Conservation (phyloP, 331 rosid genomes). For the Phaseolus coccineus region DNA sequence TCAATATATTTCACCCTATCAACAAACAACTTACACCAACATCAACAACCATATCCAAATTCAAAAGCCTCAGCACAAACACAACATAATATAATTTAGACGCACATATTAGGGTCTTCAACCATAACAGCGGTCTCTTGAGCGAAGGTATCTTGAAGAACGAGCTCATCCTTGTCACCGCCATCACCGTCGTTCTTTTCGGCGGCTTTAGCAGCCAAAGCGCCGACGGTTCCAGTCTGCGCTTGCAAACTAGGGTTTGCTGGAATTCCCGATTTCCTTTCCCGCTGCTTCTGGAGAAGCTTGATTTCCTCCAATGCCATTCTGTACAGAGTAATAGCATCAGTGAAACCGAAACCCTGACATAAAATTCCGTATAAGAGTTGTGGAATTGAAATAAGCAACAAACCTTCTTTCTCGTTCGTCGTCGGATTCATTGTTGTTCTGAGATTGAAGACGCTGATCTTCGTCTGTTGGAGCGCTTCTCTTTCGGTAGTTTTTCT, state of each 20-base stretch:
- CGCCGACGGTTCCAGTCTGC: constrained; percentile 40
- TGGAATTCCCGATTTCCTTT: constrained; percentile 82
- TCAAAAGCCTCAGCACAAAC: constrained; percentile 12
- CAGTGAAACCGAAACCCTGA: constrained; percentile 35
- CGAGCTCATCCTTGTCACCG: constrained; percentile 86
- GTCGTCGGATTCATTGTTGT: constrained; percentile 57
- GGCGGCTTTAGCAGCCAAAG: constrained; percentile 42
- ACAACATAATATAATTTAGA: constrained; percentile 28
- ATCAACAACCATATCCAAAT: constrained; percentile 22
- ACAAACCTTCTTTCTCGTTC: constrained; percentile 73
- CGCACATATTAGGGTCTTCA: constrained; percentile 96
- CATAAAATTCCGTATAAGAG: not conserved
- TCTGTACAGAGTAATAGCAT: constrained; percentile 43
- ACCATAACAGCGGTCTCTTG: constrained; percentile 90
- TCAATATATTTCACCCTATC: constrained; percentile 80
- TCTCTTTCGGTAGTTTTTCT: constrained; percentile 72
- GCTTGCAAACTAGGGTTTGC: constrained; percentile 55
- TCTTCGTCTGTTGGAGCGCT: constrained; percentile 46
- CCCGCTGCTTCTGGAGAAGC: constrained; percentile 92
- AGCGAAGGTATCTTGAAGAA: constrained; percentile 90
- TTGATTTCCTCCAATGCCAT: constrained; percentile 90
- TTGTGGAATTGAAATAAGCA: not conserved
- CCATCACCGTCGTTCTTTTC: constrained; percentile 59
- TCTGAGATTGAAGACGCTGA: constrained; percentile 22
- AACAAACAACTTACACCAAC: constrained; percentile 10